Evolutionary conservation across 768 basidiomycete species (phyloP).

Genomic region (Mrakia gelida): DNA sequence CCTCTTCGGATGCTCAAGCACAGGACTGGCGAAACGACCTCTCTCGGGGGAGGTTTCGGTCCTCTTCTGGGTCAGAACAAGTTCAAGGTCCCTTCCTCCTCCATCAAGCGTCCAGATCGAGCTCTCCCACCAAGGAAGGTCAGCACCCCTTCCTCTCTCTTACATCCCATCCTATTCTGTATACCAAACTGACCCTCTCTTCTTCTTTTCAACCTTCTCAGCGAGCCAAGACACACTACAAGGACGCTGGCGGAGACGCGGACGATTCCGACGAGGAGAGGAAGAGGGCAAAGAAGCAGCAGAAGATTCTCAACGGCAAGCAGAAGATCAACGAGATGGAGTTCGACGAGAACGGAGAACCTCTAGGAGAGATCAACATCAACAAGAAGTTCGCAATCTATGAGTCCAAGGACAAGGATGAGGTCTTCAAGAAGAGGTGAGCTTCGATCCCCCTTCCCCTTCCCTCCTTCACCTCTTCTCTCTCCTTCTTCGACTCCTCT

Average conservation of each 20-base stretch:
- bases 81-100: constrained; percentile 30
- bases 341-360: constrained; percentile 31
- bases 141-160: background rate
- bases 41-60: constrained; percentile 25
- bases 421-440: constrained; percentile 18
- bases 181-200: background rate
- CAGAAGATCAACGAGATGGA: constrained; percentile 28
- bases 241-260: constrained; percentile 24
- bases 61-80: constrained; percentile 17
- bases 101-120: constrained; percentile 9
- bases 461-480: background rate
- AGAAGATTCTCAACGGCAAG: background rate
- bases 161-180: background rate
- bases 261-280: constrained; percentile 16
- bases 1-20: constrained; percentile 16
- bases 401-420: constrained; percentile 26
- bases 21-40: constrained; percentile 17
- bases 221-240: constrained; percentile 26
- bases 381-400: constrained; percentile 30
- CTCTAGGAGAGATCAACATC: constrained; percentile 34
- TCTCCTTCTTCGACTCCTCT: background rate
- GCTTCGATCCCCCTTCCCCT: background rate
- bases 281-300: constrained; percentile 28
- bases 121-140: constrained; percentile 32
- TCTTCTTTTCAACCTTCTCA: background rate